Evolutionary conservation across 805 yeast genomes (phyloP), one percentile per base, ranked within the genome.

Genomic region (Pichia kluyveri): DNA sequence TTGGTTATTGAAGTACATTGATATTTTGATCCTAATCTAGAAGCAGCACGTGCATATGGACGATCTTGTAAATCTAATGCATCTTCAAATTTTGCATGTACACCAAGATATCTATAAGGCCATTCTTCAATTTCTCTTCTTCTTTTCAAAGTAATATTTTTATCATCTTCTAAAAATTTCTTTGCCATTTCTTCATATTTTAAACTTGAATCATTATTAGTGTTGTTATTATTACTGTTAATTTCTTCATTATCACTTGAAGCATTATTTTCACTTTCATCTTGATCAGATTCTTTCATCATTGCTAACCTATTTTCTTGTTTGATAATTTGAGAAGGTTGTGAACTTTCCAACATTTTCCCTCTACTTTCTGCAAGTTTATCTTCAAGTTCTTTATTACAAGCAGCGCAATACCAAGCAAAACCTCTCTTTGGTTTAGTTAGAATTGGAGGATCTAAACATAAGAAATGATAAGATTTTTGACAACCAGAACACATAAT

Each of bases 391-490:
- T 69, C 73, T 54, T 78, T 76, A n/a, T 82, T 72, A 67, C 97
- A 89, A 6, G 69, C 61, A 30, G 86, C 90, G 69, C 97, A 89
- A 27, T 87, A 76, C 96, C 96, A 90, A 9, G 88, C 86, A 60
- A 87, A 85, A 1, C 96, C 96, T 49, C 95, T 69, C 41, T 86
- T 81, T 1, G 96, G 96, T 58, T 86, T 86, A 53, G 77, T 77
- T 45, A 76, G 61, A 38, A 88, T 65, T 1, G 96, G 96, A 1
- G 96, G 96, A 51, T 83, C 86, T 43, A 89, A 74, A 59, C 98
- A 90, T 37, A 79, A 70, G 78, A 89, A 77, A 66, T 90, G 98
- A 55, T 80, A 87, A 50, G 70, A 70, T 17, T 75, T 72, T 12
- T 72, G 70, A 62, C 98, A 90, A 45, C 75, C 82, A n/a, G 85